phyloP scores from a whole-genome alignment of 257 asterid genomes.

The Solanum medicagineum region DNA sequence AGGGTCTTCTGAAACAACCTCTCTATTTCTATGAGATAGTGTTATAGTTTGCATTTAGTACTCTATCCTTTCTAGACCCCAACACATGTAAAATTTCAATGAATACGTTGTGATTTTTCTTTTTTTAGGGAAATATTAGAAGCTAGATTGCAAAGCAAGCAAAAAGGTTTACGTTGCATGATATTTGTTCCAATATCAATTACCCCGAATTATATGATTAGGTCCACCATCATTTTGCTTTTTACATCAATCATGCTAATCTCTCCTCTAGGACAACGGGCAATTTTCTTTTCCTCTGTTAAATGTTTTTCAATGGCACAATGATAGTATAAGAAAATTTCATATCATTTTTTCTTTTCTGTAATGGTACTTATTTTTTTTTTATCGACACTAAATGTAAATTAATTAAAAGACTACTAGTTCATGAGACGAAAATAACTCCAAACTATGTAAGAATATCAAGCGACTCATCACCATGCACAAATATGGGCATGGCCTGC shows the following conservation, averaged over 20 bases:
- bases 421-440: fast-evolving
- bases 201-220: background rate
- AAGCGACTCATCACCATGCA: background rate
- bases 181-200: background rate
- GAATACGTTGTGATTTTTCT: too few relatives aligned
- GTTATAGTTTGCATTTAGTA: too few relatives aligned
- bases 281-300: too few relatives aligned
- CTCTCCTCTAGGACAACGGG: background rate
- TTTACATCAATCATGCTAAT: background rate
- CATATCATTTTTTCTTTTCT: too few relatives aligned
- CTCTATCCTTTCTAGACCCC: too few relatives aligned
- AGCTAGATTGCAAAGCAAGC: background rate
- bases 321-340: background rate
- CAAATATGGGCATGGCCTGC: background rate
- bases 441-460: background rate
- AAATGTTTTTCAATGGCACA: too few relatives aligned
- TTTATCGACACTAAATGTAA: too few relatives aligned
- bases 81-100: too few relatives aligned
- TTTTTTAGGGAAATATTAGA: background rate
- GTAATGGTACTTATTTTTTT: too few relatives aligned
- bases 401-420: background rate
- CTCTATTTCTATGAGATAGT: too few relatives aligned
- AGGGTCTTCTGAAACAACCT: too few relatives aligned
- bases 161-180: background rate
- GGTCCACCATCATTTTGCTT: background rate